These are phyloP conservation scores for Exophiala alcalophila DNA, from an alignment of 2,329 filamentous ascomycete genomes.

Conservation along the genomic window DNA sequence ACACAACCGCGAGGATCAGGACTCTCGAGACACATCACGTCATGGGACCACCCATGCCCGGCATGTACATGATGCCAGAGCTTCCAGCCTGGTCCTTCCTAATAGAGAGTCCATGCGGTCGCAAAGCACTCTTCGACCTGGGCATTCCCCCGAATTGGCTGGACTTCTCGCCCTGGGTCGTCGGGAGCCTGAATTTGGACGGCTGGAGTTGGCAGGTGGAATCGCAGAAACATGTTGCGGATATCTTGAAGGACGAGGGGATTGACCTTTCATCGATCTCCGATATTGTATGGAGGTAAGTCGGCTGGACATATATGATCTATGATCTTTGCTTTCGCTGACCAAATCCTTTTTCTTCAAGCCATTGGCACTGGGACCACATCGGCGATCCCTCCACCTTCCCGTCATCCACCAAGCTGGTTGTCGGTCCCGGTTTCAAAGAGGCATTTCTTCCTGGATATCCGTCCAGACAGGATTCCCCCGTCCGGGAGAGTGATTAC, in stretches of 20 bases:
- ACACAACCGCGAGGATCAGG: slow-evolving; percentile 23
- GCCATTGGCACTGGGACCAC: slow-evolving; percentile 43
- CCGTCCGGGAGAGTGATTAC: slow-evolving; percentile 39
- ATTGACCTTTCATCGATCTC: slow-evolving; percentile 11
- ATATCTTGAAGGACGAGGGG: slow-evolving; percentile 25
- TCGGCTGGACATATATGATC: neutral
- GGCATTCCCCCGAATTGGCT: slow-evolving; percentile 35
- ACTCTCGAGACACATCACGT: slow-evolving; percentile 9
- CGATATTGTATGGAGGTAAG: slow-evolving; percentile 25
- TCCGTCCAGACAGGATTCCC: slow-evolving; percentile 40
- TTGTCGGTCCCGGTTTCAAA: slow-evolving; percentile 55
- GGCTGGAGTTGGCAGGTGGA: slow-evolving; percentile 20
- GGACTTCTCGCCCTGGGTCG: slow-evolving; percentile 19
- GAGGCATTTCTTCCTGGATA: slow-evolving; percentile 47
- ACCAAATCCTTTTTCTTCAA: too few species aligned
- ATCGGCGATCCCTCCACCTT: slow-evolving; percentile 51
- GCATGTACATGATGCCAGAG: slow-evolving; percentile 19
- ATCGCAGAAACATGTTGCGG: slow-evolving; percentile 26
- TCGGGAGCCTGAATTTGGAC: slow-evolving; percentile 8
- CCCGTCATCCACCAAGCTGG: slow-evolving; percentile 44
- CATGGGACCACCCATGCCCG: slow-evolving; percentile 20
- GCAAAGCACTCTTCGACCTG: slow-evolving; percentile 34
- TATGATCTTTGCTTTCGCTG: too few species aligned
- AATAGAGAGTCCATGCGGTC: slow-evolving; percentile 14
- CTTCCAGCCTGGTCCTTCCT: slow-evolving; percentile 23